phyloP scores from a whole-genome alignment of 768 basidiomycete species.

The Leccinum obscurum region DNA sequence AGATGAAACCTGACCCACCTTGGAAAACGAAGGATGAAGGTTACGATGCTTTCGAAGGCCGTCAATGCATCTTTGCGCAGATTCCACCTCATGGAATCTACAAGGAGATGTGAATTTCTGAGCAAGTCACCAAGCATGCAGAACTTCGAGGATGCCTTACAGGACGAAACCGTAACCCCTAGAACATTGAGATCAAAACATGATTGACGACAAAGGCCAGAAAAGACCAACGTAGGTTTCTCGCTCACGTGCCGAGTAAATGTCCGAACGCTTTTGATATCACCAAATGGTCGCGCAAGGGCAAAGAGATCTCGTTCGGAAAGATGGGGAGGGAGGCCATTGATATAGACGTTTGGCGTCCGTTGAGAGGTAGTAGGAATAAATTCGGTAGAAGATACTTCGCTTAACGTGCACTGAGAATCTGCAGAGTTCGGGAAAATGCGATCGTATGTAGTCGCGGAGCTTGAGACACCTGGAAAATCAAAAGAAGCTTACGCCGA shows the following conservation, averaged over 20 bases:
- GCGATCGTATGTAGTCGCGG: constrained; percentile 15
- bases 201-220: constrained; percentile 2
- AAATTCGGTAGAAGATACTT: constrained; percentile 17
- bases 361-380: constrained; percentile 18
- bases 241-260: constrained; percentile 84
- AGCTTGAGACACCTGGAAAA: constrained; percentile 15
- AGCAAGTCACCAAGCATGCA: constrained; percentile 3
- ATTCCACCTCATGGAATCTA: constrained; percentile 67
- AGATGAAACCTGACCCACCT: constrained; percentile 44
- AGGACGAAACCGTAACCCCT: constrained; percentile 80
- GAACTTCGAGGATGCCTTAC: constrained; percentile 43
- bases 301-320: constrained; percentile 77
- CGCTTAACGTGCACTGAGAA: constrained; percentile 12
- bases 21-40: constrained; percentile 85
- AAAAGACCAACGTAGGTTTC: constrained; percentile 47
- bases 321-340: constrained; percentile 81
- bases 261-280: constrained; percentile 74
- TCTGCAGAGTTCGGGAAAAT: constrained; percentile 14
- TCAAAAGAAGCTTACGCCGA: constrained; percentile 28
- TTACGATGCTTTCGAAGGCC: constrained; percentile 70
- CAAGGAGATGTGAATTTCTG: not conserved
- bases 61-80: constrained; percentile 74
- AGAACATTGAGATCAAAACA: constrained; percentile 16
- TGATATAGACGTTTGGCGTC: constrained; percentile 86
- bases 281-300: constrained; percentile 70